Conservation (phyloP, 331 rosid genomes). For the Pyracantha coccinea region DNA sequence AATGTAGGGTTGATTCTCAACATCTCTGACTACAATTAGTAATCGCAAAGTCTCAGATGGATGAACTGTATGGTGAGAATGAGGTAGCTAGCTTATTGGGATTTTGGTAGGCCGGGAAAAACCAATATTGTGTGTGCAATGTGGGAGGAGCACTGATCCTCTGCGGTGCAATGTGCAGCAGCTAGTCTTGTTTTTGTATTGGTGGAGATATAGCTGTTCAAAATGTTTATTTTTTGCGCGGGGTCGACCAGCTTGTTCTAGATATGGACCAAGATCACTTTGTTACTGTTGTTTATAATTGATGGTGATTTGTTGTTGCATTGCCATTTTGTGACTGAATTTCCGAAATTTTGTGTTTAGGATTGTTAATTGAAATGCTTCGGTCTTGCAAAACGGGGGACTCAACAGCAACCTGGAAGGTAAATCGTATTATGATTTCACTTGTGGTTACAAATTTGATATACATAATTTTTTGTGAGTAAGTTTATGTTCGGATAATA, state of each 20-base stretch:
- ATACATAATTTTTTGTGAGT: background rate
- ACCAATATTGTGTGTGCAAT: background rate
- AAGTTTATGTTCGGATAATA: background rate
- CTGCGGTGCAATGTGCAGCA: background rate
- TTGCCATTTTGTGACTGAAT: background rate
- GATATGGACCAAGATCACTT: background rate
- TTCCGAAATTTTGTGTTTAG: slow-evolving; percentile 23
- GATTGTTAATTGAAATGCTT: slow-evolving; percentile 88
- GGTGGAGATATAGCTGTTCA: background rate
- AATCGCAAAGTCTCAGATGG: background rate
- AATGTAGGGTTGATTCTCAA: too few relatives aligned
- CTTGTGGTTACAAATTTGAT: background rate
- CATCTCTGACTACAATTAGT: background rate
- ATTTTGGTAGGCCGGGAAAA: background rate
- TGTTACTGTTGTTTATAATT: background rate
- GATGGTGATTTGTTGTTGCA: background rate
- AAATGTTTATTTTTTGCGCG: background rate
- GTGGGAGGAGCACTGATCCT: background rate
- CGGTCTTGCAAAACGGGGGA: slow-evolving; percentile 79
- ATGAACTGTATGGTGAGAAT: background rate
- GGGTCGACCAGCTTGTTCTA: background rate
- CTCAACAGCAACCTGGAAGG: slow-evolving; percentile 96
- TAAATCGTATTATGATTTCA: slow-evolving; percentile 11
- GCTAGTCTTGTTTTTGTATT: background rate
- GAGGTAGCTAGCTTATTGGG: background rate